Base-by-base conservation (phyloP, 441 rosid genomes). In the Mallotus japonicus region DNA sequence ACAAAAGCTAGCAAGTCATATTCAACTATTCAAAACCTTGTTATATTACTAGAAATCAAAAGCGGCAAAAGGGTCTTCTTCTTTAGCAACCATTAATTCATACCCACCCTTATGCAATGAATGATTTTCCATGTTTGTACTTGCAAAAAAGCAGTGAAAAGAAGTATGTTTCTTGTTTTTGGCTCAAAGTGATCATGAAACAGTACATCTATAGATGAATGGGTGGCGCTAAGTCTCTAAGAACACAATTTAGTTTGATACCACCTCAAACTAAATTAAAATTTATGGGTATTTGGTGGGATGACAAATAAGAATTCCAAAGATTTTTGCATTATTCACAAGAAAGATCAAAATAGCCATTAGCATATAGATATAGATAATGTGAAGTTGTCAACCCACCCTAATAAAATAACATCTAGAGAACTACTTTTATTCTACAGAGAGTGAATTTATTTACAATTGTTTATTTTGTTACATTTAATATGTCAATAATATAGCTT, bases 51-150 rank as follows among this genome's bases (percentile, higher is more conserved):
- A 47, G 12, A 74, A 47, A 55, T 77, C 77, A 10, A 56, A 17
- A 0, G 72, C 67, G 7, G 20, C 8, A 55, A 76, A 65, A 1
- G 75, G 58, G 56, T 73, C 71, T 62, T 80, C 78, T n/a, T 71
- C 65, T 59, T 58, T 70, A 12, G 62, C 6, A 3, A 61, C 40
- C 8, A 70, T 8, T 11, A 34, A 5, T 34, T 54, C 72, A 17
- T 17, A 10, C 2, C 58, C 7, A 9, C 2, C 6, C 0, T 69
- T 19, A 51, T 6, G 20, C 2, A 24, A 37, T 14, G 53, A 7
- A 40, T 13, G 22, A 28, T n/a, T 57, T 3, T 50, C 56, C 51
- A 44, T 57, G 22, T 3, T 13, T 32, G 5, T 20, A 17, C 2
- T 1, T 32, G 17, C 8, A 2, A 9, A 51, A 49, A 14, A 6